Evolutionary conservation across 495 filamentous ascomycete genomes (phyloP), one percentile per base, ranked within the genome.

Genomic region (Durotheca rogersii): DNA sequence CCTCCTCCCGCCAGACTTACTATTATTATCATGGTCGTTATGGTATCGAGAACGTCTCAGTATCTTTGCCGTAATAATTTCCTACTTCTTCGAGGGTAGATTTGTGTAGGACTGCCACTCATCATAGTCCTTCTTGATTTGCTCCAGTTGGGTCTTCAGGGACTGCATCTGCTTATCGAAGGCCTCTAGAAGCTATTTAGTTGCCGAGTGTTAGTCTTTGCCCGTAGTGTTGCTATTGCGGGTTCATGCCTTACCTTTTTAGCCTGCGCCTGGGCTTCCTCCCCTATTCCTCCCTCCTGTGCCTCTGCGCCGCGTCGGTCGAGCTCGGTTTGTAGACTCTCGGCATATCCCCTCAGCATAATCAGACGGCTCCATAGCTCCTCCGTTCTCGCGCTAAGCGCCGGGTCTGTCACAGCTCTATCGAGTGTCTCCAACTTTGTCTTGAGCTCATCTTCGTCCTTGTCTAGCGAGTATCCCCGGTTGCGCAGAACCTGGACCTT

Each of bases 321-420:
- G 55, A 93, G 77, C 72, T 96, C 91, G 40, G 77, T 77, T 68
- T 89, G 85, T 53, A 99, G 71, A 35, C 81, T 79, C 61, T 84
- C 82, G 25, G 87, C 87, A 54, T 89, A 81, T 52, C 92, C 89
- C 56, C 88, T 75, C 27, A 96, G 81, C 18, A 84, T 84, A 44
- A 95, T 81, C 79, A 99, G 86, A 23, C 94, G 76, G 27, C 93
- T 94, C 93, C 93, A 99, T 39, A 99, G 87, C 73, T 99, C 93
- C 68, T 99, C 93, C 41, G 83, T 83, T 45, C 90, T 74, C 3
- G 90, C 91, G 40, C 77, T 84, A 35, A 96, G 74, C 12, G 83
- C 84, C 1, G 94, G 92, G 70, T 99, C 94, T 44, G 86, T 85
- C 11, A 92, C 80, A 12, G 69, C 70, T 55, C 80, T 81, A 62